Evolutionary conservation across 2,329 filamentous ascomycete genomes (phyloP).

Genomic region (Cercospora sp.): DNA sequence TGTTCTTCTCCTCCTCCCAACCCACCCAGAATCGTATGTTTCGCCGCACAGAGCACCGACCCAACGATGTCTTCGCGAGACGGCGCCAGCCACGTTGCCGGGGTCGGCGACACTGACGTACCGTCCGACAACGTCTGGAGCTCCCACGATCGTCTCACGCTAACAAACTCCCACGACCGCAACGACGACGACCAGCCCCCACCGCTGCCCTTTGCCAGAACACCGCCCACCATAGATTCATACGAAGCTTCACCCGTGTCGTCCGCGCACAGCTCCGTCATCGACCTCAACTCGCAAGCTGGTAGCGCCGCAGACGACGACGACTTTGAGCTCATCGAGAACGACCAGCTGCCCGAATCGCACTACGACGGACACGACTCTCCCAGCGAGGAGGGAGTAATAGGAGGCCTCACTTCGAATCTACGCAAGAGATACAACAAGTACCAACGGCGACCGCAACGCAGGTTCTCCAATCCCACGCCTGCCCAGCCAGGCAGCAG

Average conservation of each 20-base stretch:
- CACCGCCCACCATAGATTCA: conserved; percentile 5
- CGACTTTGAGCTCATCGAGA: conserved; percentile 25
- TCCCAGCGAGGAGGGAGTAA: conserved; percentile 13
- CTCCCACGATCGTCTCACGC: conserved; percentile 1
- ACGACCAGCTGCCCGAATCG: conserved; percentile 18
- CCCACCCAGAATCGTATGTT: not conserved
- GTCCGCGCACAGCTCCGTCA: conserved; percentile 21
- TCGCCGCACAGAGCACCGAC: not conserved
- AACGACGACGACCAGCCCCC: not conserved
- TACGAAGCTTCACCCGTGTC: conserved; percentile 3
- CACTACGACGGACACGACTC: conserved; percentile 21
- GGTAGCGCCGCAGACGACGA: conserved; percentile 7
- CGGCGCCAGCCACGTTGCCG: conserved; percentile 7
- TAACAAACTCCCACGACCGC: not conserved
- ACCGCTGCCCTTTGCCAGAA: not conserved
- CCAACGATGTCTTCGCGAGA: not conserved
- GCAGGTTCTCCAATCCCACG: not conserved
- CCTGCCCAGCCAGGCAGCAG: conserved; percentile 17
- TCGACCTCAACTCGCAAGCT: conserved; percentile 12
- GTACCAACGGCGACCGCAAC: conserved; percentile 4
- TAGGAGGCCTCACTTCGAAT: conserved; percentile 14
- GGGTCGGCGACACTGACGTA: conserved; percentile 6
- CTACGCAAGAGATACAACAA: conserved; percentile 9
- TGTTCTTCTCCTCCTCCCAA: not conserved
- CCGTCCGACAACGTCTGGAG: conserved; percentile 5